Evolutionary conservation across 2,329 filamentous ascomycete species (phyloP), one percentile per base, ranked within the genome.

Genomic region (Basipetospora chlamydospora): DNA sequence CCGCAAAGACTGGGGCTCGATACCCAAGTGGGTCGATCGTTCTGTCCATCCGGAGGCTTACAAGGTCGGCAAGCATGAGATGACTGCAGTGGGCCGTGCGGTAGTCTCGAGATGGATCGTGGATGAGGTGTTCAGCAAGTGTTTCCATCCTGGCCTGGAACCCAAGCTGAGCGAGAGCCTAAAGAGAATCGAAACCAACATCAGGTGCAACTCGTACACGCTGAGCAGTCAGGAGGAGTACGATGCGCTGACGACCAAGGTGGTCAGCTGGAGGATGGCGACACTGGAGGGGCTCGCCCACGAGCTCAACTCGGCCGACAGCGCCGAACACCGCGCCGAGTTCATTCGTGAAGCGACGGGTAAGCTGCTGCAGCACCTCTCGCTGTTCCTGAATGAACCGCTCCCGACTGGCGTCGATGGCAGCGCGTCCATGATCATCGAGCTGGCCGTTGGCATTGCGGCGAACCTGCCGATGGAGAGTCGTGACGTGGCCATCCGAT

Each of bases 31-130:
- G 85, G 65, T 98, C 30, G 70, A 76, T 38, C 69, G 68, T 17
- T 83, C 77, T 38, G 82, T 93, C 44, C 95, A 88, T 54, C 68
- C 80, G 36, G 87, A 93, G 48, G 88, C 86, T 1, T 67, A 92
- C 37, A 73, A 78, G 48, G 85, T 80, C 8, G 90, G 87, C 42
- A 93, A 87, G 52, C 87, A 95, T 55, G 90, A 98, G 57, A 98
- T 98, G 90, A 96, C 86, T 6, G 87, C 87, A 5, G 80, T 93
- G 17, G 90, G 90, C 12, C 76, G 88, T 37, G 86, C 88, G 10
- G 76, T 87, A 44, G 86, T 98, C 46, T 82, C 82, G 20, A 74
- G 78, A 41, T 98, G 88, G 85, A 62, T 98, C 5, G 77, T 88
- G 17, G 84, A 94, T 32, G 84, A 93, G 51, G 73, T 96, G 29